phyloP scores from a whole-genome alignment of 2,329 filamentous ascomycete species.

The Colletotrichum brevisporum region DNA sequence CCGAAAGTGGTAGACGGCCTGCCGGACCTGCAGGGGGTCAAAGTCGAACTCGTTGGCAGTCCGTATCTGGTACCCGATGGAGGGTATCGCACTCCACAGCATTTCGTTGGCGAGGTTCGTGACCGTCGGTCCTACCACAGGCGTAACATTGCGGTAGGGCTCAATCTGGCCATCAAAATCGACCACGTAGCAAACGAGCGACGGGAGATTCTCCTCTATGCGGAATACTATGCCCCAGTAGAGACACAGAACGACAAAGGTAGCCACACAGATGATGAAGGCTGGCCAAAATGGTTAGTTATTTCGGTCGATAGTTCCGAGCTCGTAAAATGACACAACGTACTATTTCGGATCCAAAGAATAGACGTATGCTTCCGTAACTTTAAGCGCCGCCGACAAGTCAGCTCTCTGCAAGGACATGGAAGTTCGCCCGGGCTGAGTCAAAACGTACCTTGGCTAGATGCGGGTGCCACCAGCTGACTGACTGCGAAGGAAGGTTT shows the following conservation, averaged over 20 bases:
- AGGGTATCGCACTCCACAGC: conserved; percentile 9
- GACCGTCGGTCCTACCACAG: conserved; percentile 15
- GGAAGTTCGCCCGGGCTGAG: not conserved
- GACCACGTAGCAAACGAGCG: conserved; percentile 24
- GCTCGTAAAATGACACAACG: not conserved
- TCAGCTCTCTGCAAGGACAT: not conserved
- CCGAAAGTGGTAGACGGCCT: conserved; percentile 26
- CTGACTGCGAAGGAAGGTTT: conserved; percentile 21
- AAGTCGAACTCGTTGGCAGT: conserved; percentile 21
- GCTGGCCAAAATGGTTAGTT: not conserved
- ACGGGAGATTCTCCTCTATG: conserved; percentile 26
- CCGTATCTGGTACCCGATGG: conserved; percentile 29
- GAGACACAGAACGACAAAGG: conserved; percentile 20
- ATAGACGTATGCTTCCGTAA: conserved; percentile 23
- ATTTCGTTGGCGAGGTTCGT: conserved; percentile 19
- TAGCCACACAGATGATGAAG: conserved; percentile 17
- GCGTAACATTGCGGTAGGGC: conserved; percentile 4
- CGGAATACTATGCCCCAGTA: conserved; percentile 29
- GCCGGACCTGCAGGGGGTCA: conserved; percentile 23
- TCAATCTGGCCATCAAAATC: conserved; percentile 21
- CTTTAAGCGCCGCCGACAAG: not conserved
- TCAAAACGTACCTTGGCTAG: conserved; percentile 6
- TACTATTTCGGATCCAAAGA: conserved; percentile 31
- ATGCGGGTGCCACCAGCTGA: conserved; percentile 33
- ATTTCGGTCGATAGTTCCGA: not conserved